Evolutionary conservation across 352 stramenopile genomes (phyloP).

Genomic region (Phytophthora litchii): DNA sequence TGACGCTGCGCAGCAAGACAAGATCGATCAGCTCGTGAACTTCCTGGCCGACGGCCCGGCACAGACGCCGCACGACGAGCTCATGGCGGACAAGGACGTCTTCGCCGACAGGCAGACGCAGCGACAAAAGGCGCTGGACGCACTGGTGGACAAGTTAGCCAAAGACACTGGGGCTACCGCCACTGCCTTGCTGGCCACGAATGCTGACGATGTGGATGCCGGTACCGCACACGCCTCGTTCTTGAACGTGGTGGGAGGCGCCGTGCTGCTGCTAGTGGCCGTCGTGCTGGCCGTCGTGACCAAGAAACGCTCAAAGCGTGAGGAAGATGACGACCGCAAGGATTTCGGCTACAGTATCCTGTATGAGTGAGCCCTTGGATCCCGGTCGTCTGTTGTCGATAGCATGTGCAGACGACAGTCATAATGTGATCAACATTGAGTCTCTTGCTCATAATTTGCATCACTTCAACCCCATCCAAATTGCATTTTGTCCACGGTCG

Average conservation of each 20-base stretch:
- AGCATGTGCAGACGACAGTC: neutral
- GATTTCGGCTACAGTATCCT: slow-evolving; percentile 41
- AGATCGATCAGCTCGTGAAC: slow-evolving; percentile 35
- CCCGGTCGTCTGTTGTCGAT: too few relatives aligned
- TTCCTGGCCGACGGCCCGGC: slow-evolving; percentile 23
- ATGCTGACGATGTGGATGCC: slow-evolving; percentile 19
- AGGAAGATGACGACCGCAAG: slow-evolving; percentile 18
- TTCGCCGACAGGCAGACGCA: slow-evolving; percentile 32
- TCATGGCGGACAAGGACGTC: slow-evolving; percentile 12
- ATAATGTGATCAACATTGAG: slow-evolving; percentile 5
- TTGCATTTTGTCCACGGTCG: too few relatives aligned
- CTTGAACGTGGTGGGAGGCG: slow-evolving; percentile 30
- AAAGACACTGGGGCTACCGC: neutral
- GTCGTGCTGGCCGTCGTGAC: slow-evolving; percentile 33
- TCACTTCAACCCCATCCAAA: too few relatives aligned
- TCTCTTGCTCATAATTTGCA: neutral
- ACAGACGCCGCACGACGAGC: slow-evolving; percentile 5
- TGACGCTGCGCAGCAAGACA: slow-evolving; percentile 20
- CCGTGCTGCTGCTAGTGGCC: slow-evolving; percentile 33
- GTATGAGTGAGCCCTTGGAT: slow-evolving; percentile 22
- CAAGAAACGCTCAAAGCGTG: slow-evolving; percentile 19
- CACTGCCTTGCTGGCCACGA: slow-evolving; percentile 24
- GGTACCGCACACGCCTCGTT: slow-evolving; percentile 14
- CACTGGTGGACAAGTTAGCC: slow-evolving; percentile 24
- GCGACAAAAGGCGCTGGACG: slow-evolving; percentile 21